Evolutionary conservation across 2,329 filamentous ascomycete genomes (phyloP).

Genomic region (Aspergillus puulaauensis): DNA sequence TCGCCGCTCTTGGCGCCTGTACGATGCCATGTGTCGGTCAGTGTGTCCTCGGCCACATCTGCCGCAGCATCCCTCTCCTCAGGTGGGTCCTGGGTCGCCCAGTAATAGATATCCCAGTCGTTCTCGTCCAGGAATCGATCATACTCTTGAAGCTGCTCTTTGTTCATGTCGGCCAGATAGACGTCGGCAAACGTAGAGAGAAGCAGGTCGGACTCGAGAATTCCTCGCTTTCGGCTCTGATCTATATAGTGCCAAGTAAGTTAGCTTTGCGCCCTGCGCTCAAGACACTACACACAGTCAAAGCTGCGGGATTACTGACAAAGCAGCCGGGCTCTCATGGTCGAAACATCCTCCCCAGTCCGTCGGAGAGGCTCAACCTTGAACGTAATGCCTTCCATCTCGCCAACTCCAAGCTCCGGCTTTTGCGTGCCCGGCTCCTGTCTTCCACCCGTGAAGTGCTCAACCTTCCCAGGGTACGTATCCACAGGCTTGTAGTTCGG

Average conservation of each 20-base stretch:
- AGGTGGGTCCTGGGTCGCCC: slow-evolving; percentile 81
- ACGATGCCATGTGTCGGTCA: slow-evolving; percentile 51
- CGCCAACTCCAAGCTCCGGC: slow-evolving; percentile 75
- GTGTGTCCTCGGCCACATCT: slow-evolving; percentile 29
- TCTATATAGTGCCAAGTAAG: slow-evolving; percentile 55
- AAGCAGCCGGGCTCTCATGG: slow-evolving; percentile 83
- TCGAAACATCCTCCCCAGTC: slow-evolving; percentile 77
- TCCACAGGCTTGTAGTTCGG: slow-evolving; percentile 59
- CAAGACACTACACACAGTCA: neutral
- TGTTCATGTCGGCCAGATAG: slow-evolving; percentile 72
- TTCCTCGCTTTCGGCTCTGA: slow-evolving; percentile 94
- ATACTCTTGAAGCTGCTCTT: slow-evolving; percentile 74
- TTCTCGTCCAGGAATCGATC: slow-evolving; percentile 96
- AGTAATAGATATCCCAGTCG: slow-evolving; percentile 99
- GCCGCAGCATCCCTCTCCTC: slow-evolving; percentile 50
- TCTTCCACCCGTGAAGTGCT: slow-evolving; percentile 65
- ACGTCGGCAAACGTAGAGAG: slow-evolving; percentile 90
- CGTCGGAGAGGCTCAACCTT: slow-evolving; percentile 86
- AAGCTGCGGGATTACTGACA: slow-evolving; percentile 42
- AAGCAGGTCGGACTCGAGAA: slow-evolving; percentile 90
- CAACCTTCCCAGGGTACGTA: slow-evolving; percentile 61
- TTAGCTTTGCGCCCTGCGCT: neutral
- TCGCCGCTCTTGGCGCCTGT: slow-evolving; percentile 65
- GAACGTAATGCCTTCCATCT: slow-evolving; percentile 83
- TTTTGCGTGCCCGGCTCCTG: slow-evolving; percentile 55